A percentile compares a stretch with the other conserved stretches of the same genome.
phyloP scores from a whole-genome alignment of 768 basidiomycete genomes.

The Pulveroboletus sp. region DNA sequence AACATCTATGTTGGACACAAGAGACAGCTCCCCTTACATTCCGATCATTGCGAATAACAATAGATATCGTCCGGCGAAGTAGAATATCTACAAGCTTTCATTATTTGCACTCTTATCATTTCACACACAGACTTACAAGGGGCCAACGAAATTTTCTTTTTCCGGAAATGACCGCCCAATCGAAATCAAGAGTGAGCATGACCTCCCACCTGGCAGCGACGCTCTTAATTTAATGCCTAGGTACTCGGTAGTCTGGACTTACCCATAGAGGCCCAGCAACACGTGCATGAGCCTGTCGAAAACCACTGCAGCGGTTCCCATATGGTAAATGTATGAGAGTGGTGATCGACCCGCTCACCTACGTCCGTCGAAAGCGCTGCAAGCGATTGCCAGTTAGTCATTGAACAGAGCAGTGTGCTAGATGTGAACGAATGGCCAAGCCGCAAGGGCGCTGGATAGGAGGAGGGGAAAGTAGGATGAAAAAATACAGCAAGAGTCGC shows the following conservation, averaged over 20 bases:
- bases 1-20: background rate
- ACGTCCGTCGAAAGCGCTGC: conserved; percentile 34
- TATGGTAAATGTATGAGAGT: background rate
- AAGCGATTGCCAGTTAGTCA: conserved; percentile 41
- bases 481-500: background rate
- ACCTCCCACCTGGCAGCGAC: conserved; percentile 38
- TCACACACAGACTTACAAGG: conserved; percentile 32
- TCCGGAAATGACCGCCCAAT: conserved; percentile 37
- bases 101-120: background rate
- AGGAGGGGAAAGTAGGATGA: background rate
- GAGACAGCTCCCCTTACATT: conserved; percentile 31
- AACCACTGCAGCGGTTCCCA: conserved; percentile 23
- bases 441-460: background rate
- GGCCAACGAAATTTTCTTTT: conserved; percentile 45
- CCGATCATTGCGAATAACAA: conserved; percentile 43
- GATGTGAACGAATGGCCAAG: background rate
- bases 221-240: background rate
- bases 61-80: conserved; percentile 42
- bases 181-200: conserved; percentile 38
- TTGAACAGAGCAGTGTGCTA: conserved; percentile 13
- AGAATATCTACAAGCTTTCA: conserved; percentile 33
- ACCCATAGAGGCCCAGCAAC: conserved; percentile 44
- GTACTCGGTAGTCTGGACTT: conserved; percentile 10
- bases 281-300: conserved; percentile 40
- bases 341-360: conserved; percentile 24